Conservation (phyloP, 495 filamentous ascomycete species). For the Daldinia bambusicola region DNA sequence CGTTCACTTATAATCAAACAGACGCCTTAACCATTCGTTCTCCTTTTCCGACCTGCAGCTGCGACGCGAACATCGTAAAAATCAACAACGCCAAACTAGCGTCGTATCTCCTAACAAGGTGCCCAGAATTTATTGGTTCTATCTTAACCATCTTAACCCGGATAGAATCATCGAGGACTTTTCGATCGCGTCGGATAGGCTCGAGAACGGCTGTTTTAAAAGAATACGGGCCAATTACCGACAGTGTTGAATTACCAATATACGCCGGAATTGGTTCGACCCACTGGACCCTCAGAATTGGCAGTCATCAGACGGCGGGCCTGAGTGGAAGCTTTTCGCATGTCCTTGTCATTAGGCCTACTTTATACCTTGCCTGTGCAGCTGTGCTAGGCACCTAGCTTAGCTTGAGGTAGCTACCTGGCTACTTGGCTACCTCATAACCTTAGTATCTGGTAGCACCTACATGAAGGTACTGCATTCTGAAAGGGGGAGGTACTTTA, state of each 20-base stretch:
- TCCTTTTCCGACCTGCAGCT: conserved; percentile 1
- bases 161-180: conserved; percentile 30
- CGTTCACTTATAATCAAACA: background rate
- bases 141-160: background rate
- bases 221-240: conserved; percentile 17
- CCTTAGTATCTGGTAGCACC: too few relatives aligned
- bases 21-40: background rate
- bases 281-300: conserved; percentile 27
- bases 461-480: conserved; percentile 17
- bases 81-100: conserved; percentile 12
- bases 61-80: background rate
- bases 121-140: background rate
- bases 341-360: conserved; percentile 3
- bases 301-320: conserved; percentile 5
- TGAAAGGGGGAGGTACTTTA: conserved; percentile 30
- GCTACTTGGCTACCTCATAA: too few relatives aligned
- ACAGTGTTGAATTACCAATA: background rate
- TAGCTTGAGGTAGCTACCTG: too few relatives aligned
- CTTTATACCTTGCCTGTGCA: too few relatives aligned
- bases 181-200: conserved; percentile 12
- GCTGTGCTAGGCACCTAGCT: background rate
- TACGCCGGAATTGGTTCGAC: conserved; percentile 29
- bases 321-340: conserved; percentile 33
- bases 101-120: background rate
- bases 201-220: background rate